These are phyloP conservation scores for Cymodocea nodosa DNA, from an alignment of 116 monocot genomes.

Conservation along the genomic window DNA sequence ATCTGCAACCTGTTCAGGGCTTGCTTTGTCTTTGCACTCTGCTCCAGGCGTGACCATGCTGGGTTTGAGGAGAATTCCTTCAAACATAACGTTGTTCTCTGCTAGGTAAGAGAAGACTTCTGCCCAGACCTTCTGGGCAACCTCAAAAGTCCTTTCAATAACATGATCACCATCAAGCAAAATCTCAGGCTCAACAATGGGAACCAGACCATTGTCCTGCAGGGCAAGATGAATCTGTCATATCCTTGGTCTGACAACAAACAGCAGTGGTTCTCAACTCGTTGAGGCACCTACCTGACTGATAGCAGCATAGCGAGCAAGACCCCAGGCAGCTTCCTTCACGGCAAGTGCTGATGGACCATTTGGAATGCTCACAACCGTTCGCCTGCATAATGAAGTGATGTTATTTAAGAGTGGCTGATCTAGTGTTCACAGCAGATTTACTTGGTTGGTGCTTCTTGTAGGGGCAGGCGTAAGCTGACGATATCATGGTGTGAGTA, in stretches of 20 bases:
- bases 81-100: conserved; percentile 62
- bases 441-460: too few relatives aligned
- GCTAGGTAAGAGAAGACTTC: conserved; percentile 56
- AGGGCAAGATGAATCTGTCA: not conserved
- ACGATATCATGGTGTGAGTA: too few relatives aligned
- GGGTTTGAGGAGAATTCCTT: conserved; percentile 82
- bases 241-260: not conserved
- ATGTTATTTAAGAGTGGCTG: too few relatives aligned
- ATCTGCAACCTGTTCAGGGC: conserved; percentile 64
- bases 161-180: conserved; percentile 54
- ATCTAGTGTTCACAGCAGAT: too few relatives aligned
- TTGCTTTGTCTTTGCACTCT: conserved; percentile 64
- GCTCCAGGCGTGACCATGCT: conserved; percentile 96
- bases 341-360: conserved; percentile 62
- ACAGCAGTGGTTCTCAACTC: not conserved
- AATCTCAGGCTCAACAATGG: conserved; percentile 70
- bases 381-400: conserved; percentile 15
- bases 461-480: too few relatives aligned
- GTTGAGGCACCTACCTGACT: conserved; percentile 24
- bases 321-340: conserved; percentile 81
- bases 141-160: conserved; percentile 52
- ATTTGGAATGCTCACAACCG: conserved; percentile 71
- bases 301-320: conserved; percentile 64
- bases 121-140: conserved; percentile 51
- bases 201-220: conserved; percentile 58